Conservation (phyloP, 208 protist species). For the Leishmania lainsoni region DNA sequence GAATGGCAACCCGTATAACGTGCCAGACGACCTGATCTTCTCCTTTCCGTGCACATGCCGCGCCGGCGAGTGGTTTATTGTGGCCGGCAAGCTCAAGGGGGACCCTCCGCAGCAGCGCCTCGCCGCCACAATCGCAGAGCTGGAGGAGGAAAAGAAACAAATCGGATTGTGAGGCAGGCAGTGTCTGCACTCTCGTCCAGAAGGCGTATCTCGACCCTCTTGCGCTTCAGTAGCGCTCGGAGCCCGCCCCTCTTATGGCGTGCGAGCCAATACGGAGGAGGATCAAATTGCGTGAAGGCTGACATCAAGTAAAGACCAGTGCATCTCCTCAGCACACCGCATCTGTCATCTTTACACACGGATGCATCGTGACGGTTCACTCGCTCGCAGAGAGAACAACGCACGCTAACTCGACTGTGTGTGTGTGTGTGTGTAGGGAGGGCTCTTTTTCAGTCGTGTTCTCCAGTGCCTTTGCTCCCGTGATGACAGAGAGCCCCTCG, state of each 20-base stretch:
- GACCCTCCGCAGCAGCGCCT: conserved; percentile 37
- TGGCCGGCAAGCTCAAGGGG: conserved; percentile 49
- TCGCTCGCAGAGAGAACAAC: background rate
- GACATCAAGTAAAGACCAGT: background rate
- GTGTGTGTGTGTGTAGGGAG: background rate
- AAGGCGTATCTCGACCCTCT: background rate
- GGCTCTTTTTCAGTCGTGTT: background rate
- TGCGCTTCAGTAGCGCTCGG: background rate
- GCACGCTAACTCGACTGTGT: background rate
- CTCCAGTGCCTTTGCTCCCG: background rate
- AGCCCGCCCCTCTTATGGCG: background rate
- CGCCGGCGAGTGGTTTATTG: conserved; percentile 86
- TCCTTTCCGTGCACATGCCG: conserved; percentile 94
- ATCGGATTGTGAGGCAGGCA: conserved; percentile 13
- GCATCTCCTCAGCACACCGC: background rate
- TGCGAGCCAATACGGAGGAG: no score
- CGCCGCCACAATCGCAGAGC: conserved; percentile 40
- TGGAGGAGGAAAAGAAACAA: conserved; percentile 57
- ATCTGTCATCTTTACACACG: background rate
- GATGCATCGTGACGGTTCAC: background rate
- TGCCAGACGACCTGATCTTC: conserved; percentile 91
- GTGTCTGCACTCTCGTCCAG: background rate
- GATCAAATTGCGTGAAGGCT: background rate
- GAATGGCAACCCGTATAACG: conserved; percentile 90
- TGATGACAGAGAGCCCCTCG: background rate